These are phyloP conservation scores for Pythium insidiosum DNA, from an alignment of 352 stramenopile genomes.

Conservation along the genomic window DNA sequence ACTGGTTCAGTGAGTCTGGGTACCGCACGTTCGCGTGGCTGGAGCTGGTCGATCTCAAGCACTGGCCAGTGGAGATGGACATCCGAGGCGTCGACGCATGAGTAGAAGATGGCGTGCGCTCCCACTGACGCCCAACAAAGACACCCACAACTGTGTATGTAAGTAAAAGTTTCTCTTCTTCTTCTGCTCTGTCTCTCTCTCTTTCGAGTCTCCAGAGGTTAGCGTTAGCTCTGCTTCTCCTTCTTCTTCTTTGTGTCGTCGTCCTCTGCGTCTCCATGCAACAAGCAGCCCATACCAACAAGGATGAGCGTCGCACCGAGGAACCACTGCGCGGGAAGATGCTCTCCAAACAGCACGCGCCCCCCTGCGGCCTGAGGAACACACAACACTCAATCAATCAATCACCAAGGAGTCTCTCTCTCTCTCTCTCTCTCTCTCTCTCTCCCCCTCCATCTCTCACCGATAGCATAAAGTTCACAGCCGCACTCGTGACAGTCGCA, in stretches of 20 bases:
- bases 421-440: no score
- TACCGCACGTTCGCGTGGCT: conserved; percentile 72
- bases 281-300: conserved; percentile 50
- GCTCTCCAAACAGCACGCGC: conserved; percentile 57
- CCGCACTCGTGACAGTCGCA: conserved; percentile 71
- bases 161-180: neutral
- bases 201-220: no score
- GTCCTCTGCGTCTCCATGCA: conserved; percentile 46
- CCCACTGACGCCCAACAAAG: no score
- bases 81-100: conserved; percentile 24
- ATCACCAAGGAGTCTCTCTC: no score
- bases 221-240: conserved; percentile 23
- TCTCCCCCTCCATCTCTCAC: no score
- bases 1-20: conserved; percentile 67
- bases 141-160: neutral
- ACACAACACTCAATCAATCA: no score
- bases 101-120: neutral
- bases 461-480: conserved; percentile 79
- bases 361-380: conserved; percentile 35
- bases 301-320: conserved; percentile 66
- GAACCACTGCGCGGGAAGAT: conserved; percentile 67
- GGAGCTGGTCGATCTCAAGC: conserved; percentile 62
- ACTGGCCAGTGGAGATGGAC: conserved; percentile 74
- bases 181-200: no score
- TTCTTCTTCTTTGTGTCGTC: neutral